A percentile compares a stretch with the other conserved stretches of the same genome.
phyloP scores from a whole-genome alignment of 164 flowering plant species.

The Vitis labrusca region DNA sequence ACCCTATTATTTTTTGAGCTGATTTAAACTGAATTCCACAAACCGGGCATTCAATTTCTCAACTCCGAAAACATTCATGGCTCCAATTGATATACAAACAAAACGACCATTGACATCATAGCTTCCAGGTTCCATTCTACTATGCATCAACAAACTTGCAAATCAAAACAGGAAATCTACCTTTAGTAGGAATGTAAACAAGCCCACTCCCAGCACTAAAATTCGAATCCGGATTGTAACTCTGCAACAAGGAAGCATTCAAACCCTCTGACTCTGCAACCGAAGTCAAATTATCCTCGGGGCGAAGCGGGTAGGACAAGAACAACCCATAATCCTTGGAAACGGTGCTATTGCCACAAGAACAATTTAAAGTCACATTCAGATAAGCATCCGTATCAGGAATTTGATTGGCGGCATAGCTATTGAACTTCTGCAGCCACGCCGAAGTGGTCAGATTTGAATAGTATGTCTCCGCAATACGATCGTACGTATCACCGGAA shows the following conservation, averaged over 20 bases:
- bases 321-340: conserved; percentile 62
- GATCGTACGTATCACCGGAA: conserved; percentile 38
- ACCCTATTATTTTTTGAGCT: too few relatives aligned
- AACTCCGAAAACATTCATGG: too few relatives aligned
- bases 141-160: too few relatives aligned
- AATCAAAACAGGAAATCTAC: conserved; percentile 22
- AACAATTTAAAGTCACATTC: conserved; percentile 69
- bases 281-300: conserved; percentile 30
- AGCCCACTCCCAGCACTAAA: conserved; percentile 48
- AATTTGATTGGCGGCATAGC: conserved; percentile 17
- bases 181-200: conserved; percentile 68
- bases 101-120: too few relatives aligned
- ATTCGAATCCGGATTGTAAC: conserved; percentile 46
- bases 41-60: too few relatives aligned
- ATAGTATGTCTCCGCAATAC: conserved; percentile 30
- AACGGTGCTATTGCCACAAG: conserved; percentile 45
- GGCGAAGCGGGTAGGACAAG: conserved; percentile 53
- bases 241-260: conserved; percentile 29
- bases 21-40: too few relatives aligned
- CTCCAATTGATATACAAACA: too few relatives aligned
- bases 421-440: conserved; percentile 34
- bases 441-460: conserved; percentile 40
- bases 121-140: too few relatives aligned
- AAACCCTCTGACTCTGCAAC: conserved; percentile 16
- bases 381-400: conserved; percentile 26